Conservation (phyloP, 2,329 filamentous ascomycete genomes). For the Alternaria novae-zelandiae region DNA sequence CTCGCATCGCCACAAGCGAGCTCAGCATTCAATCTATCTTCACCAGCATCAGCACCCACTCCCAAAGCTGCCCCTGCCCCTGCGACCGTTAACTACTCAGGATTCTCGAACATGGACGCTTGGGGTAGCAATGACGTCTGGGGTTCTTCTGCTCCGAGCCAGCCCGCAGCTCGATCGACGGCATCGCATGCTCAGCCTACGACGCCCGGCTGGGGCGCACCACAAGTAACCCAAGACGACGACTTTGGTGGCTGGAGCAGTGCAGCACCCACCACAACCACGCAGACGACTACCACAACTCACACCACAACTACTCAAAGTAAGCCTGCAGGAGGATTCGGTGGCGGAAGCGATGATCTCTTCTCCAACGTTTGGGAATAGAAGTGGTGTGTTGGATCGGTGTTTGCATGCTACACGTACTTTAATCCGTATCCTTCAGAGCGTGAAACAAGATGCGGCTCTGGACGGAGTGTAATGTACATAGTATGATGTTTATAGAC, state of each 20-base stretch:
- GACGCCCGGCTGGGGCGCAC: conserved; percentile 63
- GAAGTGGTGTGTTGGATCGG: not conserved
- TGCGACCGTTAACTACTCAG: conserved; percentile 48
- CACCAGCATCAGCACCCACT: conserved; percentile 43
- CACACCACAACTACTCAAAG: conserved; percentile 30
- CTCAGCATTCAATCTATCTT: conserved; percentile 73
- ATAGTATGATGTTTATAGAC: conserved; percentile 10
- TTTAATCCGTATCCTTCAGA: not conserved
- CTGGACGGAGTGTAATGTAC: not conserved
- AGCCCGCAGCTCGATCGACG: conserved; percentile 45
- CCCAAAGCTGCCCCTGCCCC: conserved; percentile 39
- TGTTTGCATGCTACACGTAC: not conserved
- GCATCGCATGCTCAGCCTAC: conserved; percentile 51
- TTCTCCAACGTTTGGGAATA: conserved; percentile 97
- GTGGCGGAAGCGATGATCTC: conserved; percentile 73
- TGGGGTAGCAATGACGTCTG: conserved; percentile 88
- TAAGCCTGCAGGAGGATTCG: conserved; percentile 61
- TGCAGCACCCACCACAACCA: conserved; percentile 66
- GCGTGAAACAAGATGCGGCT: not conserved
- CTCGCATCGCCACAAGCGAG: conserved; percentile 52
- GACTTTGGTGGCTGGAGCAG: conserved; percentile 97
- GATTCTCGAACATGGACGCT: conserved; percentile 68
- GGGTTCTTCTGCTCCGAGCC: conserved; percentile 68
- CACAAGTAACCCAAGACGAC: conserved; percentile 78
- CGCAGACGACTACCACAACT: conserved; percentile 44